Conservation (phyloP, 192 early-diverging fungal genomes). For the Entomortierella parvispora region DNA sequence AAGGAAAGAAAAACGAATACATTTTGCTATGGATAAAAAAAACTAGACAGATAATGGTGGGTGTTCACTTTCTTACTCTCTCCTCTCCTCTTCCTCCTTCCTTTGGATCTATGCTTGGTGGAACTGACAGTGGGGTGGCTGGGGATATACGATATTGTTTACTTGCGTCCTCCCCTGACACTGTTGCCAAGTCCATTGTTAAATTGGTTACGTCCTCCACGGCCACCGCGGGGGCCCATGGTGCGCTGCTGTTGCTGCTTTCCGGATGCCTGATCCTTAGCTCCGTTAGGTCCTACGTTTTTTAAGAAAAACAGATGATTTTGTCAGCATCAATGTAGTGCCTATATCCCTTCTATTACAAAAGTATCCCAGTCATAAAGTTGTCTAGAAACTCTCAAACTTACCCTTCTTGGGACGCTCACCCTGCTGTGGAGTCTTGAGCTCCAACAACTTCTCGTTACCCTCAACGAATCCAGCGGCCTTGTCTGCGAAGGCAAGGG, state of each 20-base stretch:
- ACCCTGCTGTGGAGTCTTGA: slow-evolving; percentile 58
- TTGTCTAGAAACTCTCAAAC: neutral
- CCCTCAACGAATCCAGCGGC: slow-evolving; percentile 83
- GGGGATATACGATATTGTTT: neutral
- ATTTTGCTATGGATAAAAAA: neutral
- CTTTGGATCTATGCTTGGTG: neutral
- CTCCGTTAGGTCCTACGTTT: slow-evolving; percentile 18
- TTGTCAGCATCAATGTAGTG: neutral
- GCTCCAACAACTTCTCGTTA: slow-evolving; percentile 92
- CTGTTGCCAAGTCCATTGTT: slow-evolving; percentile 52
- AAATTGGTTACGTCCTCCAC: slow-evolving; percentile 46
- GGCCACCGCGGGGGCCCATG: slow-evolving; percentile 39
- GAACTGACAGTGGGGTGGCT: neutral
- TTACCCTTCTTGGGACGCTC: slow-evolving; percentile 51
- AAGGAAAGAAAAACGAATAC: neutral
- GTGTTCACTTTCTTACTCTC: neutral
- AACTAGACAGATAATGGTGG: neutral
- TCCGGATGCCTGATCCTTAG: slow-evolving; percentile 35
- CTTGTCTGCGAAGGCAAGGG: slow-evolving; percentile 88
- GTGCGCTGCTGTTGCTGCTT: slow-evolving; percentile 46
- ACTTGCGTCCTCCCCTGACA: slow-evolving; percentile 48
- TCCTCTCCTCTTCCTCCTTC: neutral
- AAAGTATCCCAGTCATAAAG: too few relatives aligned
- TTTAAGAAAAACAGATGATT: neutral
- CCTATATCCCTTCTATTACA: too few relatives aligned